Conservation (phyloP, 495 filamentous ascomycete species). For the Usnea hakonensis region DNA sequence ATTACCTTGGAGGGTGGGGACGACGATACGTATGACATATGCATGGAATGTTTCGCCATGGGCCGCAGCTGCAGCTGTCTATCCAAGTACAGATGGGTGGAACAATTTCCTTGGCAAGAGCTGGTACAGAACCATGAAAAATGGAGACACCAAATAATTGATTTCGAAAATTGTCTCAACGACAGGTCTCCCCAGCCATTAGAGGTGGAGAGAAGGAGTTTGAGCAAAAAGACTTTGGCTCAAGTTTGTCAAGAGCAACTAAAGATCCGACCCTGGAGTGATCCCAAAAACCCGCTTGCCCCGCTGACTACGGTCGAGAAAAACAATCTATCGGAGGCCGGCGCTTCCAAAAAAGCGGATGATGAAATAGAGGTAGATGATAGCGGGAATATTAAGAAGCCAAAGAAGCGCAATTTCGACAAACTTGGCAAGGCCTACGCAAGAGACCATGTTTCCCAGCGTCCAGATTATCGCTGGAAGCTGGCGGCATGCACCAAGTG, state of each 20-base stretch:
- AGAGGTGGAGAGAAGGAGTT: conserved; percentile 50
- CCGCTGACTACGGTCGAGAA: conserved; percentile 18
- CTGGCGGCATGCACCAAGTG: conserved; percentile 71
- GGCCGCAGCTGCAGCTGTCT: conserved; percentile 85
- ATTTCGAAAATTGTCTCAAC: conserved; percentile 52
- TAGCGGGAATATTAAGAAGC: conserved; percentile 38
- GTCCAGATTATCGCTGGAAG: conserved; percentile 70
- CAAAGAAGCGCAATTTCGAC: conserved; percentile 26
- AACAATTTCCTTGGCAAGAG: conserved; percentile 80
- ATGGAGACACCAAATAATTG: conserved; percentile 71
- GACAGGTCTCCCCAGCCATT: conserved; percentile 57
- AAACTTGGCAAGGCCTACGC: conserved; percentile 44
- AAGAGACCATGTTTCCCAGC: conserved; percentile 73
- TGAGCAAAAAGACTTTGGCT: conserved; percentile 68
- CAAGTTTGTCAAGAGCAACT: conserved; percentile 87
- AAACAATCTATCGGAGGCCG: neutral
- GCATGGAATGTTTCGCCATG: conserved; percentile 94
- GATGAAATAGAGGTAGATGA: conserved; percentile 35
- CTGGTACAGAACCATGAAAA: conserved; percentile 69
- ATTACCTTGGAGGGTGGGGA: conserved; percentile 46
- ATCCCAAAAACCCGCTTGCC: conserved; percentile 40
- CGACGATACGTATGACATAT: conserved; percentile 83
- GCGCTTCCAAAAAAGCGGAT: conserved; percentile 23
- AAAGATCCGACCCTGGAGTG: conserved; percentile 57
- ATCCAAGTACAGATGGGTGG: conserved; percentile 78